phyloP scores from a whole-genome alignment of 169 alveolate genomes.

The Prorocentrum cordatum region DNA sequence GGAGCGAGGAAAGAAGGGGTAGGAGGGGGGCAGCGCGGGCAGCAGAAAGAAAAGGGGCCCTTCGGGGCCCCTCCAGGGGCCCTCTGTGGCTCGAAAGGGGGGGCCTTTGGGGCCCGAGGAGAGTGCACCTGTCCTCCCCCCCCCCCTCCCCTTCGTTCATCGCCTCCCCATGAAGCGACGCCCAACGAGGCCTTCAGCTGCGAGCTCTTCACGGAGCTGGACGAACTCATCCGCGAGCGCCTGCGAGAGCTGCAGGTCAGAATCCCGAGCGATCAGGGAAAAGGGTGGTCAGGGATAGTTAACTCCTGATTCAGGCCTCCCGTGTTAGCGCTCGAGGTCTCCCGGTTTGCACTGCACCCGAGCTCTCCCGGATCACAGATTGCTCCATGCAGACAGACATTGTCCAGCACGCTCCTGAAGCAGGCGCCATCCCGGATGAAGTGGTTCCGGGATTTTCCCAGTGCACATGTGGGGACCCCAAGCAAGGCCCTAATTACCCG shows the following conservation, averaged over 20 bases:
- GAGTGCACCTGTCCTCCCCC: too few species aligned
- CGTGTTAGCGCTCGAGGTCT: constrained; percentile 15
- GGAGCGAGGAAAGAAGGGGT: too few species aligned
- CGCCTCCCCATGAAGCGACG: too few species aligned
- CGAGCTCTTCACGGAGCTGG: constrained; percentile 42
- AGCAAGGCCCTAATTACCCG: too few species aligned
- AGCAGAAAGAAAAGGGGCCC: too few species aligned
- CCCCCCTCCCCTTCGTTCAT: too few species aligned
- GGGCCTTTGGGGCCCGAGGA: too few species aligned
- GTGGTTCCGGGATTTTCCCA: not conserved
- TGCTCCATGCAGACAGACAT: not conserved
- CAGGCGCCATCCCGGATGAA: not conserved
- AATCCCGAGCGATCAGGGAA: not conserved
- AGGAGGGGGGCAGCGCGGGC: too few species aligned
- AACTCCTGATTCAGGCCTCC: not conserved
- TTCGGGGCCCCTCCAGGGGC: too few species aligned
- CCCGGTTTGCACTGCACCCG: constrained; percentile 31
- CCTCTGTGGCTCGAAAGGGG: too few species aligned
- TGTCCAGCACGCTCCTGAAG: not conserved
- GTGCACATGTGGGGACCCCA: not conserved
- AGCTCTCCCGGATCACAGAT: not conserved
- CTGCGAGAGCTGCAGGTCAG: not conserved
- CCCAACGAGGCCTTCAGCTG: constrained; percentile 68
- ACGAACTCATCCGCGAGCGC: constrained; percentile 33
- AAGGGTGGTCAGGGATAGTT: not conserved